Evolutionary conservation across 192 early-diverging fungal species (phyloP).

Genomic region (Entrophospora sp.): DNA sequence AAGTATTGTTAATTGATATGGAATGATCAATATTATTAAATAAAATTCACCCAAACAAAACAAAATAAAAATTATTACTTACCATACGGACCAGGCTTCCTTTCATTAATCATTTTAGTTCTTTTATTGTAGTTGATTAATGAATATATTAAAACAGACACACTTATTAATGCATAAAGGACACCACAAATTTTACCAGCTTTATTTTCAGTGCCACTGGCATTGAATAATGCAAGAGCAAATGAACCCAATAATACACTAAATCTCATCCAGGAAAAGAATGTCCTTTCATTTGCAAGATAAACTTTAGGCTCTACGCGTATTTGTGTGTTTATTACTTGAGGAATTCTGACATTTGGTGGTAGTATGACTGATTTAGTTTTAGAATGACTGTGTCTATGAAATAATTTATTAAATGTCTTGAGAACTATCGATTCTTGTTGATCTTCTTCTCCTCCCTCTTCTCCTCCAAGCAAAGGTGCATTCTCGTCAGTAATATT

Average conservation of each 20-base stretch:
- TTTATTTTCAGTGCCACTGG: conserved; percentile 56
- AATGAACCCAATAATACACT: conserved; percentile 60
- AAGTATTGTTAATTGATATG: too few relatives aligned
- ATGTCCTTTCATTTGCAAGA: conserved; percentile 83
- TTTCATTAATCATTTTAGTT: conserved; percentile 51
- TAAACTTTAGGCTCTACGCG: conserved; percentile 80
- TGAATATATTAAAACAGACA: conserved; percentile 63
- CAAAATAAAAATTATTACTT: neutral
- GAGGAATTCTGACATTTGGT: conserved; percentile 30
- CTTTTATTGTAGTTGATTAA: conserved; percentile 64
- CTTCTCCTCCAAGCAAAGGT: neutral
- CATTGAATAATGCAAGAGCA: conserved; percentile 67
- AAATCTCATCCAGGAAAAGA: conserved; percentile 76
- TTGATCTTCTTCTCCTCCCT: neutral
- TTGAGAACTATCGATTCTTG: neutral
- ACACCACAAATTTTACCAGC: conserved; percentile 62
- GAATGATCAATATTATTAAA: neutral
- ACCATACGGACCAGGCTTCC: conserved; percentile 49
- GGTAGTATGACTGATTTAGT: conserved; percentile 23
- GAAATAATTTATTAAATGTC: conserved; percentile 3
- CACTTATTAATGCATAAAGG: conserved; percentile 58
- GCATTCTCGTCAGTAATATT: neutral
- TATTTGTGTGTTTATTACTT: conserved; percentile 42
- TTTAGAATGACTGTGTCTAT: neutral
- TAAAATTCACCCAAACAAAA: neutral